Evolutionary conservation across 805 yeast genomes (phyloP), one percentile per base, ranked within the genome.

Genomic region (Wilhelminamyces savonicus): DNA sequence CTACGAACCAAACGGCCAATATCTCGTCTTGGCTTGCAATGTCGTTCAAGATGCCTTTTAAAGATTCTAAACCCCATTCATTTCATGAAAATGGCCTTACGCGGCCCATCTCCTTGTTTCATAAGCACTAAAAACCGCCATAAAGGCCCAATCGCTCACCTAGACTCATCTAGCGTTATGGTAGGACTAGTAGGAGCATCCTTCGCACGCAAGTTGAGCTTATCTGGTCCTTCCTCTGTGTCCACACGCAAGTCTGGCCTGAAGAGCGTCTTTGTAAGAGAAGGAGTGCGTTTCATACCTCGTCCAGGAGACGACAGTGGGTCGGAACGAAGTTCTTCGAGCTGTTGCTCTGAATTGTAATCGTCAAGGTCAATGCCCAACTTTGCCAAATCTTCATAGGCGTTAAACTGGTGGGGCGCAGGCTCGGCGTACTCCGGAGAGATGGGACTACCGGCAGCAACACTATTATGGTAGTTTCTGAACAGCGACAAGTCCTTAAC

Each of bases 141-240:
- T n/a, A n/a, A n/a, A n/a, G n/a, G n/a, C n/a, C n/a, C n/a, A n/a
- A n/a, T n/a, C n/a, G n/a, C n/a, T n/a, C n/a, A n/a, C n/a, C n/a
- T n/a, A n/a, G n/a, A n/a, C n/a, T n/a, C n/a, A 29, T 62, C 68
- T 26, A 63, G 46, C 0, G 69, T 62, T 22, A 63, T 63, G 3
- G 61, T 54, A 3, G 69, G 69, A 38, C 49, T 41, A 19, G 17
- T 43, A 14, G 43, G 58, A 22, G 13, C 27, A 12, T 19, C 27
- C 29, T 16, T n/a, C n/a, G n/a, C n/a, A n/a, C n/a, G n/a, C n/a
- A n/a, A n/a, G n/a, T n/a, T n/a, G n/a, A n/a, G n/a, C n/a, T n/a
- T n/a, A n/a, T n/a, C n/a, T n/a, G n/a, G n/a, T n/a, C n/a, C n/a
- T n/a, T n/a, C n/a, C n/a, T n/a, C 27, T 8, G 60, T 54, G 17